Conservation (phyloP, 192 early-diverging fungal genomes). For the Dispira parvispora region DNA sequence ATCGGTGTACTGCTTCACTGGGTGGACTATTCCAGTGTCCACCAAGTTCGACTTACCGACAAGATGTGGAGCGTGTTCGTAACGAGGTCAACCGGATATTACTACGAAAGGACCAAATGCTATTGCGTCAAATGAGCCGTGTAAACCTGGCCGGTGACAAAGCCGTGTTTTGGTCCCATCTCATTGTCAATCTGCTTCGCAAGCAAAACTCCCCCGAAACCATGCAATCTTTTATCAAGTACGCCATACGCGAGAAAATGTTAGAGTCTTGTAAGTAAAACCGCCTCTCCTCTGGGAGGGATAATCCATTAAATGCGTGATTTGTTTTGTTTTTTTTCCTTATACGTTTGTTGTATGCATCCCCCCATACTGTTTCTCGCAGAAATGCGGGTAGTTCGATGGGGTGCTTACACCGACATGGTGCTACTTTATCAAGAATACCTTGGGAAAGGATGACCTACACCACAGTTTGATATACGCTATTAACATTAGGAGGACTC, state of each 20-base stretch:
- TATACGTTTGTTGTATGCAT: too few relatives aligned
- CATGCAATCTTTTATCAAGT: constrained; percentile 23
- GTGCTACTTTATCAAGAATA: too few relatives aligned
- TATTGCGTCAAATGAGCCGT: constrained; percentile 8
- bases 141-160: constrained; percentile 8
- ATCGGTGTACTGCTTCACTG: too few relatives aligned
- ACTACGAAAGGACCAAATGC: constrained; percentile 3
- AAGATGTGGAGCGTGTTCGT: background rate
- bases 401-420: too few relatives aligned
- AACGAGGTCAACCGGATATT: constrained; percentile 8
- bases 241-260: constrained; percentile 23
- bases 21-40: background rate
- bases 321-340: too few relatives aligned
- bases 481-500: too few relatives aligned
- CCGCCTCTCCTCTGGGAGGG: too few relatives aligned
- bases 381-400: too few relatives aligned
- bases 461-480: too few relatives aligned
- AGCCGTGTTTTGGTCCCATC: constrained; percentile 9
- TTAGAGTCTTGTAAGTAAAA: constrained; percentile 12
- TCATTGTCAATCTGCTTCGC: constrained; percentile 1
- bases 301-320: too few relatives aligned
- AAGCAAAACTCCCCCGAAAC: constrained; percentile 15
- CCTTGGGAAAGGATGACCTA: too few relatives aligned
- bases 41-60: constrained; percentile 8
- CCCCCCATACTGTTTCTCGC: too few relatives aligned